A percentile compares a stretch with the other conserved stretches of the same genome.
Evolutionary conservation across 2,329 filamentous ascomycete genomes (phyloP).

Genomic region (Colletotrichum costaricense): DNA sequence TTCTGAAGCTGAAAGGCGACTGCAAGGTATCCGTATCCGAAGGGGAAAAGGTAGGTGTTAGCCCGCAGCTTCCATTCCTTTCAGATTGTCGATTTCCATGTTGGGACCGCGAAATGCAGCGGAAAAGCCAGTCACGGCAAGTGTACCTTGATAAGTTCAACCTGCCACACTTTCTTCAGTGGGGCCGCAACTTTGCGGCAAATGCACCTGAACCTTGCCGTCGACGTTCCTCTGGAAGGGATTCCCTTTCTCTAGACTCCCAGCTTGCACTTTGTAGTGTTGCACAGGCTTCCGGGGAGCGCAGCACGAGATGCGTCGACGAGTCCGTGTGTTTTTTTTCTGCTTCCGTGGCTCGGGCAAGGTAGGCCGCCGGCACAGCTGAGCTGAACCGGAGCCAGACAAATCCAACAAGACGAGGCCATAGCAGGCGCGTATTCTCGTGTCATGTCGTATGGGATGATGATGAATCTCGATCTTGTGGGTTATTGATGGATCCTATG

Average conservation of each 20-base stretch:
- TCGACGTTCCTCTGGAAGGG: neutral
- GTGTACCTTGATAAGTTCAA: neutral
- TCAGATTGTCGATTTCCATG: neutral
- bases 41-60: neutral
- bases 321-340: neutral
- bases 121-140: neutral
- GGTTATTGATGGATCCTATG: neutral
- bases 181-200: slow-evolving; percentile 9
- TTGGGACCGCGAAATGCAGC: neutral
- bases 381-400: neutral
- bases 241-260: neutral
- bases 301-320: neutral
- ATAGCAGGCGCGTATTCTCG: neutral
- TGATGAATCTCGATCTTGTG: neutral
- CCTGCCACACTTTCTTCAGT: slow-evolving; percentile 22
- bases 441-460: neutral
- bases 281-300: neutral
- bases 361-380: neutral
- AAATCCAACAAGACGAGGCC: neutral
- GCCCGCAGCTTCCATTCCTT: neutral
- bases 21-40: too few relatives aligned
- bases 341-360: neutral
- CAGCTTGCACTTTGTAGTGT: neutral
- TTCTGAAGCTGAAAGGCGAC: too few relatives aligned
- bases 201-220: neutral